Conservation (phyloP, 768 basidiomycete genomes). For the Lactifluus pinguis region DNA sequence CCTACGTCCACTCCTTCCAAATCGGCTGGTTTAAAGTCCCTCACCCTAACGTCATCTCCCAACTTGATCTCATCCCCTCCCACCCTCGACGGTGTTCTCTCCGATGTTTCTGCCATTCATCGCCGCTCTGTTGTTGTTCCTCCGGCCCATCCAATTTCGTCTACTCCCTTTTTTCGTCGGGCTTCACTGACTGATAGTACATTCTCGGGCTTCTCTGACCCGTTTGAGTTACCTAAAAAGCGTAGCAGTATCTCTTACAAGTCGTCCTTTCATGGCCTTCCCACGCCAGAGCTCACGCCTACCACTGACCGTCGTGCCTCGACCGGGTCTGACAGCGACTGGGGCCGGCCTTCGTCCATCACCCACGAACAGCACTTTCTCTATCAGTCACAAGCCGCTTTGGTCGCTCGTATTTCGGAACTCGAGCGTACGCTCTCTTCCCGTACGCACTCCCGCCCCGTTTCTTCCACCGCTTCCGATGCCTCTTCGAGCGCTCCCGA, state of each 20-base stretch:
- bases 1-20: conserved; percentile 48
- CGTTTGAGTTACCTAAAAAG: conserved; percentile 30
- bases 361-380: conserved; percentile 75
- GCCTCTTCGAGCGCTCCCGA: conserved; percentile 32
- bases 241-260: conserved; percentile 76
- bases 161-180: conserved; percentile 29
- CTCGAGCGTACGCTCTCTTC: conserved; percentile 60
- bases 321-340: conserved; percentile 27
- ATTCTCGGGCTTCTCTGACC: conserved; percentile 26
- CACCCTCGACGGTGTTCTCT: neutral
- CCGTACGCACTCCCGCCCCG: conserved; percentile 30
- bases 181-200: conserved; percentile 25
- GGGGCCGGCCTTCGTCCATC: conserved; percentile 18
- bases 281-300: conserved; percentile 71
- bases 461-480: conserved; percentile 44
- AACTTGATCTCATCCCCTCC: conserved; percentile 15
- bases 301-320: conserved; percentile 40
- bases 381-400: conserved; percentile 74
- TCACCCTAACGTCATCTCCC: conserved; percentile 36
- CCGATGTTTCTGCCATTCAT: conserved; percentile 20
- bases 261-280: conserved; percentile 40
- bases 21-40: conserved; percentile 41
- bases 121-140: conserved; percentile 29
- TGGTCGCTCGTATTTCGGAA: conserved; percentile 74
- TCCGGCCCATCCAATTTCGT: conserved; percentile 23